Evolutionary conservation across 2,329 filamentous ascomycete genomes (phyloP).

Genomic region (Westerdykella ornata): DNA sequence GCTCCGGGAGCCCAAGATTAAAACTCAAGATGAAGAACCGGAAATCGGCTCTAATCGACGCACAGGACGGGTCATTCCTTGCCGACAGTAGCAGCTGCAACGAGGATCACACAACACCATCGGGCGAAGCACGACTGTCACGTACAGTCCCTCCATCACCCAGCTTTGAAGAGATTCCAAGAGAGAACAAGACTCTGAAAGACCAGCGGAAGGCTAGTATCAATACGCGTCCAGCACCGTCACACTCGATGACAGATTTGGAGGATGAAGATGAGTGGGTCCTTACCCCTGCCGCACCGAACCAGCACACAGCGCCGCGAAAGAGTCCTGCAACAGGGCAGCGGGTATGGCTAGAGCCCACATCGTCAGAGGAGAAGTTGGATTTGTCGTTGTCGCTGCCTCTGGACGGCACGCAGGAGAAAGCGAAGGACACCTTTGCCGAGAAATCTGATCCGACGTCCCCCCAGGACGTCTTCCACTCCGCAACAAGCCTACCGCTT

Average conservation of each 20-base stretch:
- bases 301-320: constrained; percentile 10
- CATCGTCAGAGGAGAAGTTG: constrained; percentile 31
- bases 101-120: constrained; percentile 38
- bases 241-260: constrained; percentile 28
- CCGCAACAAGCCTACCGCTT: constrained; percentile 45
- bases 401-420: constrained; percentile 33
- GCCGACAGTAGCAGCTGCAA: constrained; percentile 49
- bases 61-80: constrained; percentile 45
- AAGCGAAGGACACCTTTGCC: constrained; percentile 27
- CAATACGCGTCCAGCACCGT: constrained; percentile 3
- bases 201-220: constrained; percentile 17
- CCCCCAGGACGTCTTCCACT: constrained; percentile 42
- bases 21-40: constrained; percentile 39
- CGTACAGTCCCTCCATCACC: not conserved
- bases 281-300: constrained; percentile 25
- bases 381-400: constrained; percentile 30
- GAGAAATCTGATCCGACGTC: constrained; percentile 33
- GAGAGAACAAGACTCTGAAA: constrained; percentile 12
- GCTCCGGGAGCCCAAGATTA: constrained; percentile 30
- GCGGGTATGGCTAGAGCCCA: constrained; percentile 39
- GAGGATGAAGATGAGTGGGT: constrained; percentile 36
- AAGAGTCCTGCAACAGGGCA: constrained; percentile 18
- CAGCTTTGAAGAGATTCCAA: not conserved
- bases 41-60: constrained; percentile 14
- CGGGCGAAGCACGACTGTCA: constrained; percentile 8